Evolutionary conservation across 257 asterid genomes (phyloP), one percentile per base, ranked within the genome.

Genomic region (Solanum megistacrolobum): DNA sequence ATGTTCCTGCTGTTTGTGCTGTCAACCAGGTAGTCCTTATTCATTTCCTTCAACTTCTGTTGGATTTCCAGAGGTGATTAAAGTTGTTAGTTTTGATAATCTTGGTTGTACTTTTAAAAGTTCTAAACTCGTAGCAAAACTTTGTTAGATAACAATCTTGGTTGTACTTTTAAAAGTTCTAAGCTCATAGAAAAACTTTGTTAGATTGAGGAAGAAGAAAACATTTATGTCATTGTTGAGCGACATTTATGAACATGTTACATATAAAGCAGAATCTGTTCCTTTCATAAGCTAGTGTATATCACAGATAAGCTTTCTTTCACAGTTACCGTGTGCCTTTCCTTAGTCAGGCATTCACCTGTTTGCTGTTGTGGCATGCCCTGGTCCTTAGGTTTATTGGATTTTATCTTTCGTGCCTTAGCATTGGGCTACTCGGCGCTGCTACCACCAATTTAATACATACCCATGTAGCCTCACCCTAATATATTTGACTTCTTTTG

Each of bases 1-100:
- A 97, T 89, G 98, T 95, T 90, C 99, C 99, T 87, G 98, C 98
- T 87, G 97, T 97, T 62, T 97, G 99, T 93, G 98, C 99, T 89
- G 92, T 97, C 92, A 92, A 92, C 93, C 99, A 97, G 99, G 99
- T 96, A 90, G 21, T 83, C 41, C 46, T 38, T 34, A 69, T 27
- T 39, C 29, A 29, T 48, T 29, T 82, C 41, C 69, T 29, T 36
- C 84, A 39, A 68, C 71, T 31, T 73, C 58, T 89, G 48, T 83
- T 88, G 86, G 35, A 71, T 71, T 43, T 29, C 34, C 66, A 1
- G 25, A 79, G 65, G 66, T 27, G 25, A 29, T 79, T 41, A 27
- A 46, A 79, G 66, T 79, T 43, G 32, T 43, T 79, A 21, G 13
- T 74, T 74, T 35, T 21, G 18, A 74, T 74, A 36, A 74, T 36